Evolutionary conservation across 2,329 filamentous ascomycete species (phyloP).

Genomic region (Colletotrichum spaethianum): DNA sequence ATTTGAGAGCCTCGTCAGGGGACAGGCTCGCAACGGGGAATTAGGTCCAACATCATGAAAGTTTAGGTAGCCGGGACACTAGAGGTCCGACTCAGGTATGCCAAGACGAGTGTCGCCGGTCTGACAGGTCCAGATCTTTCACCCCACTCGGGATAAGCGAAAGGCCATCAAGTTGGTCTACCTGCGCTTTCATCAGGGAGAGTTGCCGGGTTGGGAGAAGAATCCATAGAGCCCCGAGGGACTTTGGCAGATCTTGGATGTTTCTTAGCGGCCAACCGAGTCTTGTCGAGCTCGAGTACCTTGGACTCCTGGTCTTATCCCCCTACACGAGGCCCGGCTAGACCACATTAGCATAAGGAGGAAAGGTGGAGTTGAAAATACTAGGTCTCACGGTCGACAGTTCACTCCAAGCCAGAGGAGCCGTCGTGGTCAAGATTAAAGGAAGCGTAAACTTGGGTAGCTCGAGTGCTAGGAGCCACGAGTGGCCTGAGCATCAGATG

Average conservation of each 20-base stretch:
- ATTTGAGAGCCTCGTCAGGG: neutral
- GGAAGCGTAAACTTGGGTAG: neutral
- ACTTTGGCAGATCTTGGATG: too few relatives aligned
- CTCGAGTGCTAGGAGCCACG: neutral
- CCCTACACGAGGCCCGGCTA: neutral
- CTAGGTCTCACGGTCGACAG: neutral
- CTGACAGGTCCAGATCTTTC: neutral
- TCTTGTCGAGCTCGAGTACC: neutral
- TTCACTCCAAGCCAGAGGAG: neutral
- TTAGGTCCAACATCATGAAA: neutral
- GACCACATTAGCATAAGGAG: too few relatives aligned
- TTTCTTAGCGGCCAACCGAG: neutral
- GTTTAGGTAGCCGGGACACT: neutral
- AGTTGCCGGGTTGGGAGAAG: neutral
- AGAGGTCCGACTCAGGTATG: neutral
- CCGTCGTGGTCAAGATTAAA: neutral
- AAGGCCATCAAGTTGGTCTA: neutral
- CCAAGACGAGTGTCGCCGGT: neutral
- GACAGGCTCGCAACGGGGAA: neutral
- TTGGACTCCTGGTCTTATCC: neutral
- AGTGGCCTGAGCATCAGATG: slow-evolving; percentile 1
- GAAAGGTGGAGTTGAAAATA: too few relatives aligned
- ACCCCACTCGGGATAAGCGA: neutral
- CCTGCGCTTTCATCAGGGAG: too few relatives aligned
- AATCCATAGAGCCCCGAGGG: neutral